phyloP scores from a whole-genome alignment of 768 basidiomycete species.

The Auriculariales sp. region DNA sequence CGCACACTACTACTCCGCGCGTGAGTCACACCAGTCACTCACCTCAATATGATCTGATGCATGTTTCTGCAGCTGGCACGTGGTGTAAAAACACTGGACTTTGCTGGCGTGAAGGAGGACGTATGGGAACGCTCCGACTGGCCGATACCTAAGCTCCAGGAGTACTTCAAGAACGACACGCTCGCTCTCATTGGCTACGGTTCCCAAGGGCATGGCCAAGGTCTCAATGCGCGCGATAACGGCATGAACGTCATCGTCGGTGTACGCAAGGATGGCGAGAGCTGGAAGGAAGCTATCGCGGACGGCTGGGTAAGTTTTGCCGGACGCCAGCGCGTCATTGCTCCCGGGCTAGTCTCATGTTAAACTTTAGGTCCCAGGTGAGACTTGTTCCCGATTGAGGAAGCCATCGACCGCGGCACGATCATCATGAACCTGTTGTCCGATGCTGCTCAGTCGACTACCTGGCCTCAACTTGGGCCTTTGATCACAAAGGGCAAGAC shows the following conservation, averaged over 20 bases:
- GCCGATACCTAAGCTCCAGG: constrained; percentile 94
- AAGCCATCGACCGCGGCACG: constrained; percentile 88
- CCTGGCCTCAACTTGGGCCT: constrained; percentile 79
- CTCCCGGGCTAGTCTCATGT: constrained; percentile 1
- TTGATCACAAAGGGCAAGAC: constrained; percentile 99
- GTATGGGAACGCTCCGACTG: constrained; percentile 96
- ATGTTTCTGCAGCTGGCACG: constrained; percentile 32
- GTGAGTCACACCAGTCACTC: neutral
- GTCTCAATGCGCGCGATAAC: constrained; percentile 97
- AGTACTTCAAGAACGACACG: constrained; percentile 99
- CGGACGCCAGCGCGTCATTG: neutral
- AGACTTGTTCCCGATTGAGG: constrained; percentile 97
- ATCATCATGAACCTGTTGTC: constrained; percentile 99
- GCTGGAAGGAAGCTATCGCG: constrained; percentile 88
- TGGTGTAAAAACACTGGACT: constrained; percentile 90
- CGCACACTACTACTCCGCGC: neutral
- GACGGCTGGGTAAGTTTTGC: constrained; percentile 77
- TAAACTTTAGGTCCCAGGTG: constrained; percentile 84
- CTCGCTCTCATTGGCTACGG: constrained; percentile 98
- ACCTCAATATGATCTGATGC: neutral
- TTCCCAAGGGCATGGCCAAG: constrained; percentile 97
- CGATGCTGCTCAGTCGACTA: constrained; percentile 96
- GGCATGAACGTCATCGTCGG: constrained; percentile 97
- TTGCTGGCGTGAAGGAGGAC: constrained; percentile 84
- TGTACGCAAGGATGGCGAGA: constrained; percentile 92